Conservation (phyloP, 2,329 filamentous ascomycete species). For the Mycosphaerella sp. region DNA sequence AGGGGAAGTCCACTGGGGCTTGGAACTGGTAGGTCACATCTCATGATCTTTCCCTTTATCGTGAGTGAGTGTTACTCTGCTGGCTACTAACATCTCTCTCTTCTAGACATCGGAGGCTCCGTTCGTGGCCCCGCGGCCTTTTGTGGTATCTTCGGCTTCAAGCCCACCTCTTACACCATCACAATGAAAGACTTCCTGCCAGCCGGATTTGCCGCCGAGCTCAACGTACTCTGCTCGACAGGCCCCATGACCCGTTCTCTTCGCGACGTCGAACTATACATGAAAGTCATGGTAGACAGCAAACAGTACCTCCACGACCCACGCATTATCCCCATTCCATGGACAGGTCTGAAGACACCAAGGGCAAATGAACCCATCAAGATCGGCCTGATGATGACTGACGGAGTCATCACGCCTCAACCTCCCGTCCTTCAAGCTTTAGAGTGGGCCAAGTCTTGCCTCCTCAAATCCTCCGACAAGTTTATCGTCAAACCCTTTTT, state of each 20-base stretch:
- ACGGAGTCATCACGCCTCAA: slow-evolving; percentile 19
- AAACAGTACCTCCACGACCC: slow-evolving; percentile 19
- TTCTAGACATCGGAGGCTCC: slow-evolving; percentile 50
- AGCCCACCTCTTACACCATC: slow-evolving; percentile 27
- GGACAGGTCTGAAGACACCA: slow-evolving; percentile 14
- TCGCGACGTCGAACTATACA: slow-evolving; percentile 17
- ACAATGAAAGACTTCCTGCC: slow-evolving; percentile 16
- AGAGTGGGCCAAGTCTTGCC: slow-evolving; percentile 11
- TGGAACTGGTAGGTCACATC: slow-evolving; percentile 38
- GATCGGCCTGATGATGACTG: slow-evolving; percentile 16
- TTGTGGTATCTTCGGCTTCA: slow-evolving; percentile 33
- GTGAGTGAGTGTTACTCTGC: too few relatives aligned
- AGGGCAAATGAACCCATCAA: slow-evolving; percentile 7
- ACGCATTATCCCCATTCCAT: slow-evolving; percentile 16
- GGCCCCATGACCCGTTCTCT: slow-evolving; percentile 17
- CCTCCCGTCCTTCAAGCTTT: slow-evolving; percentile 14
- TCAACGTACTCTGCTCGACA: slow-evolving; percentile 19
- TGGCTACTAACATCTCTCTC: too few relatives aligned
- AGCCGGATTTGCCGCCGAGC: slow-evolving; percentile 16
- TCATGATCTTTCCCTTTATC: too few relatives aligned
- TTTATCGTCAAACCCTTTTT: slow-evolving; percentile 18
- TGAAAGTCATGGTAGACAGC: slow-evolving; percentile 5
- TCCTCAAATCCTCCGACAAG: neutral
- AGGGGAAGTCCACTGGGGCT: slow-evolving; percentile 54
- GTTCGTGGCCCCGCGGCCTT: slow-evolving; percentile 85